These are phyloP conservation scores for Syzygium jambos DNA, from an alignment of 345 rosid genomes.

Conservation along the genomic window DNA sequence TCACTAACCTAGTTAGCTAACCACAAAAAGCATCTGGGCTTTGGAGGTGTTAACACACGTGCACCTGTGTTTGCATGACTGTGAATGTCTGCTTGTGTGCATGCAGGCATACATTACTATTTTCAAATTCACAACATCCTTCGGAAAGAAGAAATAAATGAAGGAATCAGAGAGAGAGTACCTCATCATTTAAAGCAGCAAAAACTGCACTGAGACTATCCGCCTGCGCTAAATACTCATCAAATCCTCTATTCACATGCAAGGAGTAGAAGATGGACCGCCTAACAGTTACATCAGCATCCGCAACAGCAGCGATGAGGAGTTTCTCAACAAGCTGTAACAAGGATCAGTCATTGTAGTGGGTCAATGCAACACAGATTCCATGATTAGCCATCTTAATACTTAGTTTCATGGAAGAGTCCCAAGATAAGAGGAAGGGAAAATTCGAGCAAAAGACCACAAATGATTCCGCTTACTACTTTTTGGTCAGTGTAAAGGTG, in stretches of 20 bases:
- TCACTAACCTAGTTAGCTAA: neutral
- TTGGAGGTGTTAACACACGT: neutral
- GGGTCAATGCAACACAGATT: neutral
- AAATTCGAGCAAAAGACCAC: neutral
- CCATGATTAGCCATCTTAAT: neutral
- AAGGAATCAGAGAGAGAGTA: conserved; percentile 7
- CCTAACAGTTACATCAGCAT: conserved; percentile 95
- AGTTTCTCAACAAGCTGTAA: conserved; percentile 97
- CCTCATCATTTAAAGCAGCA: conserved; percentile 99
- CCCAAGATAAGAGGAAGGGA: neutral
- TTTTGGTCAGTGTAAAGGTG: neutral
- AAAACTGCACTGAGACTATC: conserved; percentile 91
- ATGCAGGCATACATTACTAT: neutral
- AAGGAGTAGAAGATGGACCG: conserved; percentile 81
- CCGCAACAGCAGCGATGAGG: conserved; percentile 91
- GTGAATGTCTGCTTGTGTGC: neutral
- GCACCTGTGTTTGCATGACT: neutral
- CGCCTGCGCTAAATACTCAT: conserved; percentile 95
- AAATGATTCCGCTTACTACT: neutral
- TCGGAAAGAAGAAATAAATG: neutral
- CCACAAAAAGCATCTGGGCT: neutral
- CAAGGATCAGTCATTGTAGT: conserved; percentile 14
- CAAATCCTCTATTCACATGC: conserved; percentile 73
- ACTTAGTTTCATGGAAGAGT: neutral
- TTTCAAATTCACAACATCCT: neutral